Evolutionary conservation across 1,284 basidiomycete genomes (phyloP), one percentile per base, ranked within the genome.

Genomic region (Ustilago crameri): DNA sequence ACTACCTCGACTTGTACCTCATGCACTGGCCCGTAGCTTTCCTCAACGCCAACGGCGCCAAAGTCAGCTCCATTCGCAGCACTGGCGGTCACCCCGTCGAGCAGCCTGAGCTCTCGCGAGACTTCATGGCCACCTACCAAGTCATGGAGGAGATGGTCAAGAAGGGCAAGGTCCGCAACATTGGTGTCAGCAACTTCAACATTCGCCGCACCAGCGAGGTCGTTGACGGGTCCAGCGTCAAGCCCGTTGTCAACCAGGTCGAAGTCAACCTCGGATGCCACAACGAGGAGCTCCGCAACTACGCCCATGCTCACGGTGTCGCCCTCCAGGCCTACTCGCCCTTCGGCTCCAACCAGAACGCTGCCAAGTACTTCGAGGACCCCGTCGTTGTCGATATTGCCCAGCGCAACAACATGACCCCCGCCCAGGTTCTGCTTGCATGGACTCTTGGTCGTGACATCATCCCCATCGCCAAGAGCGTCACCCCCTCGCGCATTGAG

Each of bases 1-100:
- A 88, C 46, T 93, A 93, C 84, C 87, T 93, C 59, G 91, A 94
- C 83, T 86, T 94, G 54, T 91, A 89, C 82, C 86, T 94, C 58
- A 89, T 93, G 89, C 91, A 93, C 85, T 92, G 89, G 90, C 76
- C 76, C 20, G 76, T 78, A 14, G 76, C 76, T 17, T 78, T 78
- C 64, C 51, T 74, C 61, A 78, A 78, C 53, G 47, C 76, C n/a
- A 77, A 72, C 47, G 66, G 66, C 22, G 61, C 75, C 30, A 71
- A 70, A 61, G 51, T 78, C 32, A 37, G 58, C 35, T 74, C 76
- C 20, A 57, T 78, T 49, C 72, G 73, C 44, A 69, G 65, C 51
- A 70, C 72, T 9, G 67, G 60, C 34, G 76, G 76, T 22, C 60
- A 85, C 73, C 87, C 87, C 34, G 92, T 90, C 27, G 88, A 92